Evolutionary conservation across 768 basidiomycete species (phyloP).

Genomic region (Hericium rajendrae): DNA sequence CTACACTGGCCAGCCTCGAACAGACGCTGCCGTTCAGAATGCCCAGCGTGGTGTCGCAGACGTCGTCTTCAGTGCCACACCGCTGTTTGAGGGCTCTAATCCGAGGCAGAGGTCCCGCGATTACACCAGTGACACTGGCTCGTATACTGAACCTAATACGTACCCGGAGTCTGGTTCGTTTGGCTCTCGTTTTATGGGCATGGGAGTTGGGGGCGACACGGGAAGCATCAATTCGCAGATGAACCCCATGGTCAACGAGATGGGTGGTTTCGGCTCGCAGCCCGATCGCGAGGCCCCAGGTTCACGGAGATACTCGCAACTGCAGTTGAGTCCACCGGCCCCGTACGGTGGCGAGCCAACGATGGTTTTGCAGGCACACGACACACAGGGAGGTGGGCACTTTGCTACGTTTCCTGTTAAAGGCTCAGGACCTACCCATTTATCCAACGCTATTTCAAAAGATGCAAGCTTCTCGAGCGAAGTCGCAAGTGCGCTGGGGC

Average conservation of each 20-base stretch:
- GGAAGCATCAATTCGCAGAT: not conserved
- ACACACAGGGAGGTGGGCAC: conserved; percentile 27
- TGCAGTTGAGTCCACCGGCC: too few relatives aligned
- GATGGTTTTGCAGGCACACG: not conserved
- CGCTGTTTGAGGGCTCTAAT: conserved; percentile 20
- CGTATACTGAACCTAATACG: not conserved
- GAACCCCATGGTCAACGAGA: not conserved
- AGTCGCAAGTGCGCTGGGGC: not conserved
- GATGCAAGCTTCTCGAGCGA: conserved; percentile 8
- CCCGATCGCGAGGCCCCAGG: not conserved
- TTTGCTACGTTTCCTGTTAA: conserved; percentile 65
- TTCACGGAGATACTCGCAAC: not conserved
- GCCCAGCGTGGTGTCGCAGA: conserved; percentile 47
- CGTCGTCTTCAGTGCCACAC: conserved; percentile 34
- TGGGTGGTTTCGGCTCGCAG: not conserved
- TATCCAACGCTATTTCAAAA: not conserved
- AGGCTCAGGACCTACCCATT: conserved; percentile 17
- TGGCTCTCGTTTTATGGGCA: too few relatives aligned
- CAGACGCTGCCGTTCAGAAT: conserved; percentile 52
- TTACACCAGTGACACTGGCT: not conserved
- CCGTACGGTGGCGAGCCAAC: too few relatives aligned
- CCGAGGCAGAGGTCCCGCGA: not conserved
- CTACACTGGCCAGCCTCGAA: conserved; percentile 60
- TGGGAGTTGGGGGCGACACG: not conserved
- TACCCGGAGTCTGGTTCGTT: not conserved